Evolutionary conservation across 1,284 basidiomycete species (phyloP), one percentile per base, ranked within the genome.

Genomic region (Anthracocystis setariae): DNA sequence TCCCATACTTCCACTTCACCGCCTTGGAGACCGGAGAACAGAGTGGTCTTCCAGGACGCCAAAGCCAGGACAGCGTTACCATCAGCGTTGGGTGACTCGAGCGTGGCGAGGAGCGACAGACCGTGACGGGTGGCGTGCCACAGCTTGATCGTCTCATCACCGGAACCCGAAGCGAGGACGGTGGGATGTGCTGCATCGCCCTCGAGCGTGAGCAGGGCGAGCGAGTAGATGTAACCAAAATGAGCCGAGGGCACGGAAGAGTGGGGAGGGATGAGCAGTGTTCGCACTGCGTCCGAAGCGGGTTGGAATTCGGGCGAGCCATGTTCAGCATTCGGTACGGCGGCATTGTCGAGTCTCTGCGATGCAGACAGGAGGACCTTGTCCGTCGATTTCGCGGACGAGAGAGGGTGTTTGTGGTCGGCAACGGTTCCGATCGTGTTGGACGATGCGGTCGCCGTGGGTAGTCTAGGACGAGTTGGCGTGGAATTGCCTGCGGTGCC

Each of bases 11-110:
- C 91, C 74, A 98, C 92, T 71, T 91, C 90, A 1, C 95, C 95
- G 70, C 92, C 93, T 83, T 98, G 95, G 74, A 93, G 90, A 0
- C 93, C 95, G 0, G 92, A 94, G 76, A 91, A 96, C 17, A 97
- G 86, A 0, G 92, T 92, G 35, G 91, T 91, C 33, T 90, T 52
- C 40, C 88, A 87, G 0, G 88, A 88, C 1, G 89, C 88, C 17
- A 98, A 86, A 0, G 92, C 88, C n/a, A 95, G 86, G 2, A 96
- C 89, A 0, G 85, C 86, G 13, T 86, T 86, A 9, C 81, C 76
- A n/a, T 77, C 60, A 0, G 70, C 55, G 20, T 70, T 62, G n/a
- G 71, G 60, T 18, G 61, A 67, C 17, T 72, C 57, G 89, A 91
- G 13, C 89, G 90, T 71, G 87, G 87, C 56, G 83, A 85, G 77